Evolutionary conservation across 1,139 yeast genomes (phyloP).

Genomic region (Taiozyma sp.): DNA sequence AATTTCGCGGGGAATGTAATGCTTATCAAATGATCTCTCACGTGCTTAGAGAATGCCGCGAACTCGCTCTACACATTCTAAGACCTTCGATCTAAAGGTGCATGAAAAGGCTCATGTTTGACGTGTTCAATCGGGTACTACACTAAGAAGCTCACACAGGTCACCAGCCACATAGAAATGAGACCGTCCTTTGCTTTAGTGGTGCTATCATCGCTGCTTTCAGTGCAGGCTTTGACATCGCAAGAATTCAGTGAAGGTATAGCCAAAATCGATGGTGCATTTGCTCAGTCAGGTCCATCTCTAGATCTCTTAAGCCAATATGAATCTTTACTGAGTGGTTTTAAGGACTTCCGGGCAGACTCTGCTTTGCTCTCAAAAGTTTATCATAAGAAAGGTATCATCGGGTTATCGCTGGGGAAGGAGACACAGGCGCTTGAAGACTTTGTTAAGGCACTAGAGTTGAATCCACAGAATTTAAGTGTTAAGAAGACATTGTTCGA

Average conservation of each 20-base stretch:
- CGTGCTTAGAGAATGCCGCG: not conserved
- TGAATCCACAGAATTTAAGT: conserved; percentile 33
- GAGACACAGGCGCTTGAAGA: conserved; percentile 43
- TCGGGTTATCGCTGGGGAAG: conserved; percentile 44
- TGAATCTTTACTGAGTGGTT: conserved; percentile 10
- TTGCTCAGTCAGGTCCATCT: conserved; percentile 13
- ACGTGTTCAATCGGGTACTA: not conserved
- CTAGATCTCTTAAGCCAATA: conserved; percentile 13
- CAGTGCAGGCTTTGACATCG: not conserved
- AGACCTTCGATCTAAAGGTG: not conserved
- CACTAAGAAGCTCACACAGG: not conserved
- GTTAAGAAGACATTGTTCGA: conserved; percentile 41
- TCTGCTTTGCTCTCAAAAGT: conserved; percentile 27
- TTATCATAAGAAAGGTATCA: conserved; percentile 48
- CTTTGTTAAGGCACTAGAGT: conserved; percentile 36
- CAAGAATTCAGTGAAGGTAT: conserved; percentile 2
- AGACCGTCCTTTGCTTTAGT: not conserved
- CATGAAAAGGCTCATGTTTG: not conserved
- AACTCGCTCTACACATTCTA: not conserved
- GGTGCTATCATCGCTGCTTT: not conserved
- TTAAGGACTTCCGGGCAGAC: conserved; percentile 5
- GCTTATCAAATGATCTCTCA: not conserved
- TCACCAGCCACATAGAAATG: not conserved
- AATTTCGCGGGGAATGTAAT: not conserved
- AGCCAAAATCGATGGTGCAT: conserved; percentile 1